Evolutionary conservation across 257 asterid species (phyloP), one percentile per base, ranked within the genome.

Genomic region (Linderniella brevidens): DNA sequence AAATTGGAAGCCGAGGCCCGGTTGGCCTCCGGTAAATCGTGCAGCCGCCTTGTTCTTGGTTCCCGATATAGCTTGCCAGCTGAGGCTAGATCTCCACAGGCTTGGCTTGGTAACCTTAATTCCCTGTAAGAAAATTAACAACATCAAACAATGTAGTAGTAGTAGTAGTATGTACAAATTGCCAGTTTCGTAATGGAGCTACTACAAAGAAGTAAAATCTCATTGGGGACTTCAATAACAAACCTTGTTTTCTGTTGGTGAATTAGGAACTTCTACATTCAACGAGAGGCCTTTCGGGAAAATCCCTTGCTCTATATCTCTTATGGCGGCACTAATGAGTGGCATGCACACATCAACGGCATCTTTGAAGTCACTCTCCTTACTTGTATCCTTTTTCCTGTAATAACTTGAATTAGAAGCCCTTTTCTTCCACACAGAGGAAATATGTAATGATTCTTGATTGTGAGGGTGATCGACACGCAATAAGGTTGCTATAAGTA

Each of bases 21-120:
- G 96, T 56, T 70, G 93, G 49, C 72, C 61, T 19, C 78, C 79
- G 5, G 77, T 55, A 50, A 78, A 90, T 45, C 93, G 88, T 47
- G 80, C 67, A 66, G 96, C 75, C 38, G 88, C 68, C 54, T 78
- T 85, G 68, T 65, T 70, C 71, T 75, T 73, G 57, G 66, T 70
- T 46, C 79, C 63, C 66, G 99, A 85, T 62, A 74, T 66, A 54
- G 99, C 96, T 58, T 78, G 82, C 96, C 96, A 90, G 78, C 64
- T 64, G 35, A 75, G 79, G 11, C 54, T 65, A 55, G 94, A 68
- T 68, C 72, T 85, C 93, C 82, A 74, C 32, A 58, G 58, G 65
- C 96, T 85, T 70, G 65, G 73, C 71, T 69, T 82, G 19, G 96
- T 77, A 52, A 82, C 64, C 62, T 75, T 90, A 41, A 85, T 56